Evolutionary conservation across 106 monocot species (phyloP).

Genomic region (Amphibolis antarctica): DNA sequence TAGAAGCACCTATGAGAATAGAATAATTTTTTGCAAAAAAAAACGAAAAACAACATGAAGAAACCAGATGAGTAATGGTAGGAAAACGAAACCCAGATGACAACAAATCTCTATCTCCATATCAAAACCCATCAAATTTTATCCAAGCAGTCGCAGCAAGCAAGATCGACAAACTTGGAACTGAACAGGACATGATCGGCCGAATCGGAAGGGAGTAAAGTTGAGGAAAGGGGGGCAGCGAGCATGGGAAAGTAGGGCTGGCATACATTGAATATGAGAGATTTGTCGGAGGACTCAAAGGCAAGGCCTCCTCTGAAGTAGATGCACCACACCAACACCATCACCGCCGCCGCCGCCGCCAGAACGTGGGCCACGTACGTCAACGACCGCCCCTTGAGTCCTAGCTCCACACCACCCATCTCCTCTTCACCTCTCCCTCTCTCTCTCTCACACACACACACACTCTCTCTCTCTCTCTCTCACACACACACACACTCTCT

Average conservation of each 20-base stretch:
- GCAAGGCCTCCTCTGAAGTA: slow-evolving; percentile 68
- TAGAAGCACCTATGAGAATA: no score
- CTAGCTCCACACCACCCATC: slow-evolving; percentile 14
- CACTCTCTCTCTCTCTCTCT: no score
- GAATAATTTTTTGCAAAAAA: no score
- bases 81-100: no score
- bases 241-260: neutral
- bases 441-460: no score
- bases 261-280: slow-evolving; percentile 73
- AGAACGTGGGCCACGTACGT: slow-evolving; percentile 53
- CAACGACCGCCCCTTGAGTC: slow-evolving; percentile 43
- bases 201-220: neutral
- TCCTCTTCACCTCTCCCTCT: slow-evolving; percentile 14
- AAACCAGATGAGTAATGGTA: neutral
- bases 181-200: no score
- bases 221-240: no score
- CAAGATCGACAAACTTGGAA: neutral
- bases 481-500: no score
- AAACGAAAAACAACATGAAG: no score
- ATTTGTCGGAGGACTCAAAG: slow-evolving; percentile 60
- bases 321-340: slow-evolving; percentile 79
- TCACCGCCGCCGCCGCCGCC: slow-evolving; percentile 33
- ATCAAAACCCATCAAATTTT: no score
- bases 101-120: no score
- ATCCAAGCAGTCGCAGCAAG: neutral